A percentile compares a stretch with the other conserved stretches of the same genome.
Evolutionary conservation across 2,329 filamentous ascomycete genomes (phyloP).

Genomic region (Fusarium tanahbumbuense): DNA sequence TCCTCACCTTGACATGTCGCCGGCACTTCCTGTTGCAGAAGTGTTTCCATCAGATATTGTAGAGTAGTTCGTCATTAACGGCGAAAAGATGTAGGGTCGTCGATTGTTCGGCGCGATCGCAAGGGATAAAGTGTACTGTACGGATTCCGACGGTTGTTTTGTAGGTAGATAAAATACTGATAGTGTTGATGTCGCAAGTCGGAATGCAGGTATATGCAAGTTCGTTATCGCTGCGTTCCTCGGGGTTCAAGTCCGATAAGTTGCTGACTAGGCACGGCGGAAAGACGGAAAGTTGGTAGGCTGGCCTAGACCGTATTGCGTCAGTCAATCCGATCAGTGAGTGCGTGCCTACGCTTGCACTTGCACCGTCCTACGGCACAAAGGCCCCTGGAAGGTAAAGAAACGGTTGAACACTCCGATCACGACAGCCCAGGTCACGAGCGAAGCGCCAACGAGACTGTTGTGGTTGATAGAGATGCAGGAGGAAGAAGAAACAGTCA

Average conservation of each 20-base stretch:
- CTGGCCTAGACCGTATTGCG: slow-evolving; percentile 40
- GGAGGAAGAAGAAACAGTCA: slow-evolving; percentile 35
- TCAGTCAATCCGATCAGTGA: slow-evolving; percentile 38
- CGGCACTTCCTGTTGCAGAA: slow-evolving; percentile 54
- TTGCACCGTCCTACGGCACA: slow-evolving; percentile 41
- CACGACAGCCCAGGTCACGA: slow-evolving; percentile 34
- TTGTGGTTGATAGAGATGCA: slow-evolving; percentile 37
- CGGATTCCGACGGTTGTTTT: not conserved
- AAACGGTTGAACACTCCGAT: slow-evolving; percentile 22
- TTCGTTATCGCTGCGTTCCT: slow-evolving; percentile 37
- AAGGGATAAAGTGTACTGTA: not conserved
- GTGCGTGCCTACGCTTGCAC: not conserved
- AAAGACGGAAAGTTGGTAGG: slow-evolving; percentile 26
- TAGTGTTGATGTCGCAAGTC: slow-evolving; percentile 10
- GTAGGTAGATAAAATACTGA: not conserved
- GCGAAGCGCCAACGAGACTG: slow-evolving; percentile 20
- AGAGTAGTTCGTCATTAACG: slow-evolving; percentile 66
- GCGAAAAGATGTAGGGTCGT: slow-evolving; percentile 5
- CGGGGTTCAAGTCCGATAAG: slow-evolving; percentile 31
- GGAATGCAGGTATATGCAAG: slow-evolving; percentile 18
- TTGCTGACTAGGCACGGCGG: slow-evolving; percentile 39
- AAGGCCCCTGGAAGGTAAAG: slow-evolving; percentile 31
- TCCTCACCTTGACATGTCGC: slow-evolving; percentile 63
- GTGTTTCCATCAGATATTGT: slow-evolving; percentile 63
- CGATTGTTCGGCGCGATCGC: slow-evolving; percentile 23